phyloP scores from a whole-genome alignment of 2,329 filamentous ascomycete species.

The Ophiostoma tasmaniense region DNA sequence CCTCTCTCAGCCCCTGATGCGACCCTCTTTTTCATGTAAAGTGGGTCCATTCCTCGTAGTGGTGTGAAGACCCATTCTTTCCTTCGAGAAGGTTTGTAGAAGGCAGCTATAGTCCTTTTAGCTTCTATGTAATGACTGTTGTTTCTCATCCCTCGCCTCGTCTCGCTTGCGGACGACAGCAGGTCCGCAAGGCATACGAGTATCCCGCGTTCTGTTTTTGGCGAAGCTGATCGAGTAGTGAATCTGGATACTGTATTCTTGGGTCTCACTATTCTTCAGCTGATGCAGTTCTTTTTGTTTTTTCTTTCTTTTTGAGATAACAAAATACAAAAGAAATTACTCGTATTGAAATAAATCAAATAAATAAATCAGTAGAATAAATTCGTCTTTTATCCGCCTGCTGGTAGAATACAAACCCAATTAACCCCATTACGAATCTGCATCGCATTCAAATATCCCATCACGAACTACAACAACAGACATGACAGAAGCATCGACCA shows the following conservation, averaged over 20 bases:
- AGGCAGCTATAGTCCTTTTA: too few relatives aligned
- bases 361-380: too few relatives aligned
- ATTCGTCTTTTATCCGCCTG: too few relatives aligned
- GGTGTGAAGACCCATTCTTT: neutral
- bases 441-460: too few relatives aligned
- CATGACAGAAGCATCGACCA: neutral
- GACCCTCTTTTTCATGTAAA: neutral
- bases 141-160: neutral
- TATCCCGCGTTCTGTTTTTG: neutral
- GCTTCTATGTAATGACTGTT: too few relatives aligned
- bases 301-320: neutral
- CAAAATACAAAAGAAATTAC: too few relatives aligned
- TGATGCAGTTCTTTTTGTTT: constrained; percentile 1
- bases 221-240: too few relatives aligned
- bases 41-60: neutral
- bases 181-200: neutral
- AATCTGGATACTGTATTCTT: too few relatives aligned
- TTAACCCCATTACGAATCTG: too few relatives aligned
- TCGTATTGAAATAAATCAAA: too few relatives aligned
- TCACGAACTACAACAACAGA: too few relatives aligned
- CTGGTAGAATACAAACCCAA: too few relatives aligned
- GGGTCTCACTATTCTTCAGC: neutral
- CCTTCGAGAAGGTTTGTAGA: constrained; percentile 1
- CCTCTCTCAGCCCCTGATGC: neutral
- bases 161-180: neutral